Evolutionary conservation across 2,329 filamentous ascomycete species (phyloP).

Genomic region (Cordyceps cateniannulata): DNA sequence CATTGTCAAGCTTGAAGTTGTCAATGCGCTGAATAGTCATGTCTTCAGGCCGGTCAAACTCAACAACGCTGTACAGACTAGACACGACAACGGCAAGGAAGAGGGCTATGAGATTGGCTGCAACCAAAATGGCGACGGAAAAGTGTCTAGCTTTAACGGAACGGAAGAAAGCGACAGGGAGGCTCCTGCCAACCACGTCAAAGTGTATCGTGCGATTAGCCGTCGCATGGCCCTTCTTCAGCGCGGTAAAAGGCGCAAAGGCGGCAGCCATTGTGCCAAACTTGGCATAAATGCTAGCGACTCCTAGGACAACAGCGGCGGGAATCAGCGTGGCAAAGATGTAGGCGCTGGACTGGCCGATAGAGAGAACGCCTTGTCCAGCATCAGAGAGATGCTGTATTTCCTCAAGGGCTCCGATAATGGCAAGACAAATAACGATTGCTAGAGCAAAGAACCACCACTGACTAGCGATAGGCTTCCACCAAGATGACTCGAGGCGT

Average conservation of each 20-base stretch:
- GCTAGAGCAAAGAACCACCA: conserved; percentile 21
- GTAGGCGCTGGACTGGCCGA: conserved; percentile 15
- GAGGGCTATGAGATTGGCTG: neutral
- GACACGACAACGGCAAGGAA: conserved; percentile 16
- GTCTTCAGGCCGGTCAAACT: conserved; percentile 18
- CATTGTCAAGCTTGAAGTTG: conserved; percentile 19
- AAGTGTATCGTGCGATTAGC: conserved; percentile 16
- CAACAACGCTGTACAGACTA: conserved; percentile 22
- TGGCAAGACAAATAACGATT: conserved; percentile 18
- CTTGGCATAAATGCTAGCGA: conserved; percentile 19
- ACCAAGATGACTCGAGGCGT: conserved; percentile 14
- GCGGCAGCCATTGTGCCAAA: conserved; percentile 18
- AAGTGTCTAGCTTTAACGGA: conserved; percentile 18
- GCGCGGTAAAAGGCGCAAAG: conserved; percentile 19
- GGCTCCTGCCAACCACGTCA: conserved; percentile 18
- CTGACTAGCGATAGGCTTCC: conserved; percentile 18
- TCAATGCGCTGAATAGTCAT: conserved; percentile 23
- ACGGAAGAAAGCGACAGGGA: conserved; percentile 18
- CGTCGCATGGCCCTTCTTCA: conserved; percentile 17
- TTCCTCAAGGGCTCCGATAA: conserved; percentile 18
- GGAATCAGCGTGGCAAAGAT: conserved; percentile 25
- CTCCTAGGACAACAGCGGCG: neutral
- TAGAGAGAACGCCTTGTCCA: conserved; percentile 20
- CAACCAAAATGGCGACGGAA: conserved; percentile 16
- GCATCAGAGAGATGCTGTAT: conserved; percentile 20